Base-by-base conservation (phyloP, 306 rosid species). In the Trifolium pratense region DNA sequence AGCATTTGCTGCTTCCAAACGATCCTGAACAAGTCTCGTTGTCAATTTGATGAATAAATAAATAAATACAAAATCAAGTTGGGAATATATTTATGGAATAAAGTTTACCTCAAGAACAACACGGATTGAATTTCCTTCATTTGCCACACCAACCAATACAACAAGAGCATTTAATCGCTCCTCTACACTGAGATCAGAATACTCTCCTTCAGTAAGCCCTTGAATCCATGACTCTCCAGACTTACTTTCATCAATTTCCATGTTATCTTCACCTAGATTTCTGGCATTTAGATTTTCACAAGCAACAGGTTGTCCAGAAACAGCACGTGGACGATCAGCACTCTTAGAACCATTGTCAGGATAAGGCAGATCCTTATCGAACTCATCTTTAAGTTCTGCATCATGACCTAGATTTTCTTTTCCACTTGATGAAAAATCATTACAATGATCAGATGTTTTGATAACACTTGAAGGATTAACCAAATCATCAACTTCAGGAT, bases 191-290 rank as follows among this genome's bases (percentile, higher is more conserved):
- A 94, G 96, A 82, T 84, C 97, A 84, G 89, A 89, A 82, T 88
- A 94, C 59, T 94, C 98, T 62, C 96, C 98, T 87, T 94, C 97
- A 17, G 95, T 85, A 51, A 94, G 97, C 61, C 98, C 98, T 79
- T 88, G 96, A 85, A 89, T 87, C 98, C 98, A 94, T n/a, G 96
- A 88, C 75, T 89, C 95, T 75, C 96, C 98, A 55, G 89, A 86
- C 86, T 87, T 94, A 80, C 95, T 91, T 76, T 91, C 98, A 87
- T 94, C 98, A 82, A 94, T 87, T 90, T 91, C 97, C 90, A 86
- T 88, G 82, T 89, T 85, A 75, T 86, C 96, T 80, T 89, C 94
- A 69, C 83, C 89, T 69, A 75, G 85, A 72, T 81, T 82, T 42
- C 75, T 73, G 70, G 78, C 77, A 77, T 42, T 59, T 34, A 78